A percentile compares a stretch with the other conserved stretches of the same genome.
Evolutionary conservation across 345 rosid species (phyloP).

Genomic region (Rhizophora mangle): DNA sequence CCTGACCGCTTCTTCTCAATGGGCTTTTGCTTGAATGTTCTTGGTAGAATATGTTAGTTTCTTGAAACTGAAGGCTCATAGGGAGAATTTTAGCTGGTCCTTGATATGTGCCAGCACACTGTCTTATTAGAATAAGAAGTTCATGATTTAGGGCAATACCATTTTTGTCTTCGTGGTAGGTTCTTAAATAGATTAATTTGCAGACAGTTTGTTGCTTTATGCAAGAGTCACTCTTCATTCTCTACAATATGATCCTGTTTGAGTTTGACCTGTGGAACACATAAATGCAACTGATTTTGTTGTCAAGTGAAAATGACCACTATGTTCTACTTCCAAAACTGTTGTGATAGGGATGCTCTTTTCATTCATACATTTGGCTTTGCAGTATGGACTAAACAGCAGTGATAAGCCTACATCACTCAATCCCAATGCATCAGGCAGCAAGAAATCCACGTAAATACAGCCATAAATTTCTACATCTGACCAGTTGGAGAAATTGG

Average conservation of each 20-base stretch:
- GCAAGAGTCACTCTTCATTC: too few relatives aligned
- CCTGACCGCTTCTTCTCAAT: neutral
- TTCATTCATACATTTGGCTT: conserved; percentile 5
- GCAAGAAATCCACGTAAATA: conserved; percentile 39
- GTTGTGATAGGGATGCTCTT: neutral
- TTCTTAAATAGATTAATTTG: too few relatives aligned
- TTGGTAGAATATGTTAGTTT: neutral
- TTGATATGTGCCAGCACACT: too few relatives aligned
- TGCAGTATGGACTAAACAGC: conserved; percentile 54
- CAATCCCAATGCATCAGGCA: conserved; percentile 26
- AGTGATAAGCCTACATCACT: conserved; percentile 15
- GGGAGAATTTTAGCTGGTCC: too few relatives aligned
- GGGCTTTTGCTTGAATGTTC: neutral
- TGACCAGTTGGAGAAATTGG: neutral
- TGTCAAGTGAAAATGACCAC: neutral
- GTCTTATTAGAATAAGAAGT: too few relatives aligned
- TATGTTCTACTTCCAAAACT: neutral
- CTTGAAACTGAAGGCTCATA: too few relatives aligned
- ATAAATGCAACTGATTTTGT: too few relatives aligned
- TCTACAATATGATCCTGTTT: too few relatives aligned
- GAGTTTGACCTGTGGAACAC: too few relatives aligned
- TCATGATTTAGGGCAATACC: too few relatives aligned
- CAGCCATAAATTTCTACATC: conserved; percentile 5
- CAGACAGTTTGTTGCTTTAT: too few relatives aligned
- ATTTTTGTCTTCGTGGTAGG: too few relatives aligned